Evolutionary conservation across 129 eudicot species (phyloP).

Genomic region (Solidago caesia): DNA sequence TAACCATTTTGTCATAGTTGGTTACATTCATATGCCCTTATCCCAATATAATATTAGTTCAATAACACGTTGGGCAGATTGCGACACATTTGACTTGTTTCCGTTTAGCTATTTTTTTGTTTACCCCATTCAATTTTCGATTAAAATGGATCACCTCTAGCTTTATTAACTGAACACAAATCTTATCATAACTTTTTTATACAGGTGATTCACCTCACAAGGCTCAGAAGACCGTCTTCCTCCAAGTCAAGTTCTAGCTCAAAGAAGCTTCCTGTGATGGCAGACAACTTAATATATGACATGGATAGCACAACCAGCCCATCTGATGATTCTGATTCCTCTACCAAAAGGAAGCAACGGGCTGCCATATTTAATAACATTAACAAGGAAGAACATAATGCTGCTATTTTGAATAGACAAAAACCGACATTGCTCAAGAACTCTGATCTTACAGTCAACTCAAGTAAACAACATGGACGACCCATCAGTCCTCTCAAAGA

Average conservation of each 20-base stretch:
- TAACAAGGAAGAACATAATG: not conserved
- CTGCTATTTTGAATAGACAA: not conserved
- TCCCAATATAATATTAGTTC: too few relatives aligned
- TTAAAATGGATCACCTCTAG: too few relatives aligned
- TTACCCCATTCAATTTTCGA: not conserved
- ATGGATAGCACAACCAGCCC: constrained; percentile 75
- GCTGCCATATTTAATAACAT: constrained; percentile 10
- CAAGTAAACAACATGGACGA: constrained; percentile 12
- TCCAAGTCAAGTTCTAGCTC: constrained; percentile 37
- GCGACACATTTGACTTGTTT: not conserved
- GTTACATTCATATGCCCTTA: too few relatives aligned
- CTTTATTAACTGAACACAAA: too few relatives aligned
- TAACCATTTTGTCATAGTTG: too few relatives aligned
- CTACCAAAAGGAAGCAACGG: constrained; percentile 25
- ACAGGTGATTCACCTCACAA: constrained; percentile 67
- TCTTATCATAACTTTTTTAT: not conserved
- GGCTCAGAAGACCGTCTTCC: constrained; percentile 63
- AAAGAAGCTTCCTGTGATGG: constrained; percentile 51
- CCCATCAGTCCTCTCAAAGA: constrained; percentile 48
- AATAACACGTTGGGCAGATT: not conserved
- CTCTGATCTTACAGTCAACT: constrained; percentile 21
- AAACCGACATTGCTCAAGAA: constrained; percentile 34
- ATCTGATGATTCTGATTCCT: constrained; percentile 77
- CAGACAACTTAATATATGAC: constrained; percentile 66
- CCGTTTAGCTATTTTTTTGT: not conserved